Percentiles rank a stretch among this genome's conserved stretches.
phyloP scores from a whole-genome alignment of 1,284 basidiomycete species.

The Ceratobasidium sp. region DNA sequence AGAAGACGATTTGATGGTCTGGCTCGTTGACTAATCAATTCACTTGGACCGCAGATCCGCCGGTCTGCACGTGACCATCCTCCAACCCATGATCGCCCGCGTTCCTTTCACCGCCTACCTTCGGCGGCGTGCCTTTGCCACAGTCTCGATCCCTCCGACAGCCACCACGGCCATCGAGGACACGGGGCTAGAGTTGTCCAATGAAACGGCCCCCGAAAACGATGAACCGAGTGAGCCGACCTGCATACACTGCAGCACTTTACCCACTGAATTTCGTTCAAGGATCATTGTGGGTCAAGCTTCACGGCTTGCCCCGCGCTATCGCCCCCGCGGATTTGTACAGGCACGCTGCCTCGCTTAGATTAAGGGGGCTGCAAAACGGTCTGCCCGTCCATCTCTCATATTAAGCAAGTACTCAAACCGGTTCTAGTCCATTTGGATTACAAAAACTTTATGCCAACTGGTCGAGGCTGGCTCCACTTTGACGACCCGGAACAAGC shows the following conservation, averaged over 20 bases:
- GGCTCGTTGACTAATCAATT: conserved; percentile 21
- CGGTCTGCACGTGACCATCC: conserved; percentile 9
- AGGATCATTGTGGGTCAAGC: conserved; percentile 19
- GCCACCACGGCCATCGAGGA: not conserved
- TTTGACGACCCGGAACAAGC: conserved; percentile 59
- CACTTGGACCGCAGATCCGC: conserved; percentile 1
- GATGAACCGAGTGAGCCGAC: not conserved
- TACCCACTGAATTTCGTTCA: not conserved
- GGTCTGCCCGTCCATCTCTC: conserved; percentile 42
- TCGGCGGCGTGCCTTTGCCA: conserved; percentile 13
- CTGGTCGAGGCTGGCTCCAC: conserved; percentile 63
- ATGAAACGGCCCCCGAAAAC: not conserved
- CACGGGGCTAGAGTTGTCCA: not conserved
- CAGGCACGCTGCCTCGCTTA: conserved; percentile 26
- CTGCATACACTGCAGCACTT: not conserved
- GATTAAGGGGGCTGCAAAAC: not conserved
- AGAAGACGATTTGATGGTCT: conserved; percentile 15
- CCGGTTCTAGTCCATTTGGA: conserved; percentile 62
- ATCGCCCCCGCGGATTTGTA: conserved; percentile 59
- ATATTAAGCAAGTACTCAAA: conserved; percentile 4
- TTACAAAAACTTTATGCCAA: conserved; percentile 65
- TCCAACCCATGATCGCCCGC: conserved; percentile 12
- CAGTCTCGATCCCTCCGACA: not conserved
- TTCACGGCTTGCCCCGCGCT: conserved; percentile 35
- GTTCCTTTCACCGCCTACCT: conserved; percentile 9